Evolutionary conservation across 2,329 filamentous ascomycete species (phyloP).

Genomic region (Colletotrichum chlorophyti): DNA sequence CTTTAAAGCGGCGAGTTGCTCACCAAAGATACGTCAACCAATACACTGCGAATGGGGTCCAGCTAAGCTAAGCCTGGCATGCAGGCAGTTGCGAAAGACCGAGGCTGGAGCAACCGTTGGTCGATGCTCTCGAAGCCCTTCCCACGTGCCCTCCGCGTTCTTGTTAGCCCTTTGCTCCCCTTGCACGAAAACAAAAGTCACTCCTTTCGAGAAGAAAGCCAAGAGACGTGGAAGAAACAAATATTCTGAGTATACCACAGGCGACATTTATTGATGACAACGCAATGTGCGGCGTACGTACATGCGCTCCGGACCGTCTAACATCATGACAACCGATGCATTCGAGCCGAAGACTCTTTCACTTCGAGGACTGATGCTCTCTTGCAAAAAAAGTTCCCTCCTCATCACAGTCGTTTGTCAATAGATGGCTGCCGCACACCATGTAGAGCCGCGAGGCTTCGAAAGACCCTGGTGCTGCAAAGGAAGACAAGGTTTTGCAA

Average conservation of each 20-base stretch:
- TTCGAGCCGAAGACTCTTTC: neutral
- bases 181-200: constrained; percentile 6
- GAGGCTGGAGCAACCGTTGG: constrained; percentile 1
- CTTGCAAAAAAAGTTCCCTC: no score
- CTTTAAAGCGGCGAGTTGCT: constrained; percentile 22
- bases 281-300: neutral
- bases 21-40: constrained; percentile 4
- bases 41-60: constrained; percentile 17
- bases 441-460: neutral
- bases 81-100: constrained; percentile 9
- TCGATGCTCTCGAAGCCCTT: neutral
- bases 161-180: neutral
- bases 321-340: neutral
- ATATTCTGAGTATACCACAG: no score
- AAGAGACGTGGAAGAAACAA: no score
- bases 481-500: neutral
- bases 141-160: neutral
- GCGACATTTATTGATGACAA: no score
- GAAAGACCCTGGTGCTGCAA: neutral
- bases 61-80: neutral
- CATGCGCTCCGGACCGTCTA: neutral
- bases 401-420: no score
- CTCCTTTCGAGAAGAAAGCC: neutral
- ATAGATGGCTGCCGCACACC: neutral
- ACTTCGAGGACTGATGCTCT: neutral